A percentile compares a stretch with the other conserved stretches of the same genome.
These are phyloP conservation scores for Ophiostoma pallidulum DNA, from an alignment of 2,329 filamentous ascomycete genomes.

Conservation along the genomic window DNA sequence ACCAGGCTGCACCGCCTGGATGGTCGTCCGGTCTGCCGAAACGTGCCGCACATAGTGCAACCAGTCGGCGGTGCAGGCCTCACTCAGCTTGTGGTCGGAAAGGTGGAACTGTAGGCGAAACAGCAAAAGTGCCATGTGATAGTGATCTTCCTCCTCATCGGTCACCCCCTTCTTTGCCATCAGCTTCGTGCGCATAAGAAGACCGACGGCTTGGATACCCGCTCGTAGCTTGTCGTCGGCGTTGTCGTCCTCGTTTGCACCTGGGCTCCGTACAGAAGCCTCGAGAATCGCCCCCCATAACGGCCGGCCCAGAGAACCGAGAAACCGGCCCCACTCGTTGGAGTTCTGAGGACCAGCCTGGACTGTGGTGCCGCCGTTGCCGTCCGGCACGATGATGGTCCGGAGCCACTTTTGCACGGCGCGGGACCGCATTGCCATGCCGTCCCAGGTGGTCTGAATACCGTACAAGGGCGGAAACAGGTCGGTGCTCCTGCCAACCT, in stretches of 20 bases:
- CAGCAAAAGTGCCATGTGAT: not conserved
- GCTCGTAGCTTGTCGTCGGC: not conserved
- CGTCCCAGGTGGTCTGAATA: constrained; percentile 2
- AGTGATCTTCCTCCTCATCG: not conserved
- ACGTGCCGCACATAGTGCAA: constrained; percentile 3
- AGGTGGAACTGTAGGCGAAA: constrained; percentile 2
- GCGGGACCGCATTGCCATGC: not conserved
- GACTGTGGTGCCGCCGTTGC: no score
- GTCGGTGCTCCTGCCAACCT: not conserved
- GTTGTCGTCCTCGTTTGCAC: not conserved
- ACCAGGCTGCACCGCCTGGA: constrained; percentile 1
- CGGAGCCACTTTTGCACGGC: not conserved
- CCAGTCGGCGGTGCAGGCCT: constrained; percentile 6
- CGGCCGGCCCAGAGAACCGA: not conserved
- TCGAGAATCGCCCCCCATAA: not conserved
- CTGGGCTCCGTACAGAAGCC: not conserved
- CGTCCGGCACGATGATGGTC: not conserved
- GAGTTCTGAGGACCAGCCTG: not conserved
- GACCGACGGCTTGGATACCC: not conserved
- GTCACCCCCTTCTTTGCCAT: not conserved
- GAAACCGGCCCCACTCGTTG: not conserved
- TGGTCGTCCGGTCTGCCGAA: not conserved
- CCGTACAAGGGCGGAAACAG: constrained; percentile 1
- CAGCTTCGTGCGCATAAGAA: not conserved
- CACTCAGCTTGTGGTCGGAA: constrained; percentile 3